Conservation (phyloP, 306 rosid species). For the Cucumis cinereus region DNA sequence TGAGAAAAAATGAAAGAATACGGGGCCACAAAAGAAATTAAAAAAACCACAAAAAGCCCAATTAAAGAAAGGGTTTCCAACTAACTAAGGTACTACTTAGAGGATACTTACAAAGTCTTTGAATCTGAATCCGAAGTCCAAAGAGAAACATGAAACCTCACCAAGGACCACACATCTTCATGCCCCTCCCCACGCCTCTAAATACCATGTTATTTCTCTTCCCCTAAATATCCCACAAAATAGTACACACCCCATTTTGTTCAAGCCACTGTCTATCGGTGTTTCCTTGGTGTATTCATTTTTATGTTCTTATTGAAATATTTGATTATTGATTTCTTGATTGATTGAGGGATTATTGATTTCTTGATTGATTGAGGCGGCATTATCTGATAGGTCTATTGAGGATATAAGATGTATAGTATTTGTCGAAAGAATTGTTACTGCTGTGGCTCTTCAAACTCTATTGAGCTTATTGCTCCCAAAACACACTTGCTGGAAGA, state of each 20-base stretch:
- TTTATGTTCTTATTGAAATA: background rate
- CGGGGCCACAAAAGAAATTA: too few relatives aligned
- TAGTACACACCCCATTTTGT: background rate
- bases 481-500: slow-evolving; percentile 50
- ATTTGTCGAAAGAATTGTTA: slow-evolving; percentile 67
- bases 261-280: background rate
- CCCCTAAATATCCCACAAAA: too few relatives aligned
- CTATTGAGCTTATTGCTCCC: slow-evolving; percentile 53
- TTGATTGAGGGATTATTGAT: slow-evolving; percentile 6
- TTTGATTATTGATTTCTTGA: slow-evolving; percentile 8
- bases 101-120: too few relatives aligned
- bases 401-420: slow-evolving; percentile 69
- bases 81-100: too few relatives aligned
- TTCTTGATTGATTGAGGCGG: slow-evolving; percentile 1
- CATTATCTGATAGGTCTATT: slow-evolving; percentile 20
- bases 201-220: too few relatives aligned
- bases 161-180: too few relatives aligned
- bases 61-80: too few relatives aligned
- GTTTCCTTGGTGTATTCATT: background rate
- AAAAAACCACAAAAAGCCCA: too few relatives aligned
- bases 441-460: slow-evolving; percentile 49
- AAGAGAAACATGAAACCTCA: too few relatives aligned
- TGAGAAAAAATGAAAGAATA: too few relatives aligned
- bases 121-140: too few relatives aligned
- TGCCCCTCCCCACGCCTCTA: too few relatives aligned